A percentile compares a stretch with the other conserved stretches of the same genome.
These are phyloP conservation scores for Pseudoturritis turrita DNA, from an alignment of 345 rosid genomes.

Conservation along the genomic window DNA sequence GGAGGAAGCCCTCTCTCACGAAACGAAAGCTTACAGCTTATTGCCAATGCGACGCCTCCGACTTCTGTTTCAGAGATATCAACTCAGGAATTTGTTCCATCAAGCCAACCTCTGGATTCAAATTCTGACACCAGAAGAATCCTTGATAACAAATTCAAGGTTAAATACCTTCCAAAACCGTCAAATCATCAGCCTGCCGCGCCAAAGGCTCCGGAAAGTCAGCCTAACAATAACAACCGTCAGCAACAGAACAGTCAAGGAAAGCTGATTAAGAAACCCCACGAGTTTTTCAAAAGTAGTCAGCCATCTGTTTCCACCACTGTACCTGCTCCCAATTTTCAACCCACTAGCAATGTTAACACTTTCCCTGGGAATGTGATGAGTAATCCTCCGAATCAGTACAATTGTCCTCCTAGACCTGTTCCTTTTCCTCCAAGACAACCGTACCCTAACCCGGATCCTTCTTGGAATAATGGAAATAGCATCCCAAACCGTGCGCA, in stretches of 20 bases:
- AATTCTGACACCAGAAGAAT: constrained; percentile 33
- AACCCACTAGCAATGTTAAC: constrained; percentile 37
- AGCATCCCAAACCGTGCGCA: constrained; percentile 34
- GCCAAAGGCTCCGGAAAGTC: constrained; percentile 45
- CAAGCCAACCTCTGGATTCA: constrained; percentile 34
- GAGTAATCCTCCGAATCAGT: constrained; percentile 36
- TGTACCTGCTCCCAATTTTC: constrained; percentile 32
- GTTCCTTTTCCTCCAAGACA: constrained; percentile 37
- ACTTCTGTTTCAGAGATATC: constrained; percentile 20
- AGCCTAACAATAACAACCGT: constrained; percentile 26
- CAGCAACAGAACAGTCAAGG: constrained; percentile 37
- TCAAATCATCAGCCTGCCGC: constrained; percentile 39
- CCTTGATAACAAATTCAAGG: constrained; percentile 40
- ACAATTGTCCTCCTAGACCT: constrained; percentile 38
- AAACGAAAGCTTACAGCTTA: constrained; percentile 43
- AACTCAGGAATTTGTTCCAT: constrained; percentile 30
- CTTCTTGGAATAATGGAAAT: constrained; percentile 36
- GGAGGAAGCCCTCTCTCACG: constrained; percentile 64
- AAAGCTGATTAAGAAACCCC: constrained; percentile 72
- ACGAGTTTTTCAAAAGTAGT: constrained; percentile 53
- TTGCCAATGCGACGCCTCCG: constrained; percentile 17
- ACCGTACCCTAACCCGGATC: constrained; percentile 28
- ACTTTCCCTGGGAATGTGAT: constrained; percentile 28
- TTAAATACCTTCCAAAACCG: constrained; percentile 29
- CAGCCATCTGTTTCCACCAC: constrained; percentile 23